Base-by-base conservation (phyloP, 1,284 basidiomycete genomes). In the Ustilago tritici region DNA sequence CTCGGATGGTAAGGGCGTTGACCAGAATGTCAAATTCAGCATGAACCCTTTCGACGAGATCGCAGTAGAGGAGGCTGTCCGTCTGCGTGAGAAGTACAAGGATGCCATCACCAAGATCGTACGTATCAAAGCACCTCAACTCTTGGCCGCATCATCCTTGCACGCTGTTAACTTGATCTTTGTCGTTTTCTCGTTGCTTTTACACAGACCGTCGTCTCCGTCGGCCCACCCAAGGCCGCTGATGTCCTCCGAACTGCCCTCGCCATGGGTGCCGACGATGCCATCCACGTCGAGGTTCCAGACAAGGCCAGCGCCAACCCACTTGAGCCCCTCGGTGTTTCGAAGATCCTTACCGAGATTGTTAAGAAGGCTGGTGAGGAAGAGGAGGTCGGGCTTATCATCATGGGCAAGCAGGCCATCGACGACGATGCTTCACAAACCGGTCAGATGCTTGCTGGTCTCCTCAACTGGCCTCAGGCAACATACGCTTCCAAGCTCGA, bases 361-460 rank as follows among this genome's bases (percentile, higher is more conserved):
- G 92, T 98, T 66, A 90, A 92, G 67, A 90, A 90, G 56, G 89
- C 92, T 80, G 89, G 91, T 77, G 90, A 90, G 70, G 79, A 82
- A 53, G 85, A 87, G 56, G 88, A 89, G 40, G 89, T 93, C 3
- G 95, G 98, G 82, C 82, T 99, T 66, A 92, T 99, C 61, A 95
- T 99, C 75, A 90, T 98, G 88, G 96, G 97, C n/a, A 99, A 99
- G 88, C 96, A 99, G 87, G 93, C 96, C 12, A 99, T 99, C 81
- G 96, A 99, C 88, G 95, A 97, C 82, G 96, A 99, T 87, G 90
- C 93, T 4, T 93, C 94, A n/a, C 92, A 95, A 88, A 98, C 96
- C 9, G 96, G 96, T 1, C 95, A 98, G 86, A 98, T 98, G 93
- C 90, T 99, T 46, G 95, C 96, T 19, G 96, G 95, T 3, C 88